A percentile compares a stretch with the other conserved stretches of the same genome.
These are phyloP conservation scores for Lactarius tabidus DNA, from an alignment of 768 basidiomycete species.

Conservation along the genomic window DNA sequence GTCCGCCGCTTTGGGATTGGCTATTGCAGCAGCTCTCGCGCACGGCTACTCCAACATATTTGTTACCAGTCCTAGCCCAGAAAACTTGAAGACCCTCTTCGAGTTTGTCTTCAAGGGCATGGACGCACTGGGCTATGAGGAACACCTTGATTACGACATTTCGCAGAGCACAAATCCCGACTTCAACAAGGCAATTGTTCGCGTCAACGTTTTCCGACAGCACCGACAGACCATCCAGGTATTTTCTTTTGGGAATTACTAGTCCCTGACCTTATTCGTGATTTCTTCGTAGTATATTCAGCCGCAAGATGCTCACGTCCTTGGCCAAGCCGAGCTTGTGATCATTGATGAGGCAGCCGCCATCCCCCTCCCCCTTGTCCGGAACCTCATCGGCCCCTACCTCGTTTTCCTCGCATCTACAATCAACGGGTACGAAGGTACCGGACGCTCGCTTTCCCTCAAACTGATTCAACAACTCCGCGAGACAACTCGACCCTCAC, in stretches of 20 bases:
- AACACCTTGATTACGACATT: conserved; percentile 97
- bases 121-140: conserved; percentile 92
- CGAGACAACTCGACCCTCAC: conserved; percentile 79
- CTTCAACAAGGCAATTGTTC: conserved; percentile 90
- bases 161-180: conserved; percentile 93
- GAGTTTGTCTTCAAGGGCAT: conserved; percentile 97
- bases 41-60: conserved; percentile 98
- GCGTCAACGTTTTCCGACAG: conserved; percentile 89
- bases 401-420: conserved; percentile 99
- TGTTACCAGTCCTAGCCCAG: conserved; percentile 95
- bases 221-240: conserved; percentile 98
- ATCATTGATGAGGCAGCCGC: conserved; percentile 99
- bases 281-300: conserved; percentile 77
- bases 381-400: conserved; percentile 91
- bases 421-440: conserved; percentile 99
- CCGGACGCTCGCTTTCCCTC: conserved; percentile 95
- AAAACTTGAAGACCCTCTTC: conserved; percentile 97
- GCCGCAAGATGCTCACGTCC: conserved; percentile 95
- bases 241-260: conserved; percentile 22
- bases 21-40: conserved; percentile 87
- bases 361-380: conserved; percentile 93
- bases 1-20: conserved; percentile 92
- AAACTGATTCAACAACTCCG: conserved; percentile 97
- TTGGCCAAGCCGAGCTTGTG: conserved; percentile 95
- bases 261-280: background rate